These are phyloP conservation scores for Canavalia gladiata DNA, from an alignment of 306 rosid genomes.

Conservation along the genomic window DNA sequence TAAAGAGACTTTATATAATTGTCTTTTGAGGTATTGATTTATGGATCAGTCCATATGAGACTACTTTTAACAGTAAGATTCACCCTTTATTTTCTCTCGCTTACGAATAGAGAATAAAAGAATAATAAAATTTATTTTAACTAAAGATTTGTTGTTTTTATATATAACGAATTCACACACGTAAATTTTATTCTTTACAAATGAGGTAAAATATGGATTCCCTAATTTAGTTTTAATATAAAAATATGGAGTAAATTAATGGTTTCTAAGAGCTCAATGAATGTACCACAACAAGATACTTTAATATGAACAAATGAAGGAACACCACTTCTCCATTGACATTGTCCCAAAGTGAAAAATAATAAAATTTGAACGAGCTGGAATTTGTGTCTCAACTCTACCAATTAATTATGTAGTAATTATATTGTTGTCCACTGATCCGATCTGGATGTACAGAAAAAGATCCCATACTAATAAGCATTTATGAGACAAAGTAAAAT, in stretches of 20 bases:
- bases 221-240: too few species aligned
- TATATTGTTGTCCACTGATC: not conserved
- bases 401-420: not conserved
- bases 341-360: not conserved
- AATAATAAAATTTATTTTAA: too few species aligned
- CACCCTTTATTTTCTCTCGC: too few species aligned
- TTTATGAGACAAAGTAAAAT: not conserved
- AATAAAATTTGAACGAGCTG: not conserved
- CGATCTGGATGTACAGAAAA: not conserved
- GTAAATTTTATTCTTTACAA: too few species aligned
- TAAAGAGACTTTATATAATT: too few species aligned
- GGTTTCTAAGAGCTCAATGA: not conserved
- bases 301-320: not conserved
- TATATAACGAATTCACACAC: too few species aligned
- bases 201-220: too few species aligned
- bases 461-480: not conserved
- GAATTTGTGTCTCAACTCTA: not conserved
- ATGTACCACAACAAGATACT: not conserved
- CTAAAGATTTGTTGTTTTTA: too few species aligned
- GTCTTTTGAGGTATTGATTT: too few species aligned
- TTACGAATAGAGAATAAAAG: too few species aligned
- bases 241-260: not conserved
- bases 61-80: too few species aligned
- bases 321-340: not conserved
- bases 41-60: too few species aligned